These are phyloP conservation scores for Saccharomycopsis capsularis DNA, from an alignment of 805 yeast genomes.

Conservation along the genomic window DNA sequence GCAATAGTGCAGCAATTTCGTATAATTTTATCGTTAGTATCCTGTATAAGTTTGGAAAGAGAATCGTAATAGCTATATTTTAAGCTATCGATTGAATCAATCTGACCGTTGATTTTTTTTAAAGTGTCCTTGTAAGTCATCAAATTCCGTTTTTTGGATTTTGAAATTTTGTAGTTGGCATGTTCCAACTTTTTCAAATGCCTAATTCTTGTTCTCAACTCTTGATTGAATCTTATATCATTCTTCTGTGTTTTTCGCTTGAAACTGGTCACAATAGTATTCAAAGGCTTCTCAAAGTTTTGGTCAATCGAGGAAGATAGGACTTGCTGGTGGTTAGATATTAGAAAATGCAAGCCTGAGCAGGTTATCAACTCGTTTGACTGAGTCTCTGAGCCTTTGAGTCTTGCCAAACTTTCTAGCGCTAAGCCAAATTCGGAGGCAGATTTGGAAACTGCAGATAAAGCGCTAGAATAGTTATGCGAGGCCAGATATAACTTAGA, in stretches of 20 bases:
- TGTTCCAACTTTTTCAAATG: constrained; percentile 53
- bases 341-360: constrained; percentile 68
- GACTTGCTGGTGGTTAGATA: constrained; percentile 72
- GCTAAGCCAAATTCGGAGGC: constrained; percentile 69
- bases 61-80: constrained; percentile 70
- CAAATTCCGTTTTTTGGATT: constrained; percentile 56
- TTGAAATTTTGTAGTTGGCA: constrained; percentile 52
- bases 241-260: constrained; percentile 37
- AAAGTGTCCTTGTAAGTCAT: constrained; percentile 61
- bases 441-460: constrained; percentile 44
- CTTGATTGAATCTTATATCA: constrained; percentile 47
- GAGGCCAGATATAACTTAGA: constrained; percentile 43
- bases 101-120: constrained; percentile 58
- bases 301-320: constrained; percentile 49
- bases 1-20: constrained; percentile 55
- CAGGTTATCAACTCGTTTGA: constrained; percentile 63
- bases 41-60: constrained; percentile 54
- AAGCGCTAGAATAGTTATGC: constrained; percentile 38
- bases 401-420: constrained; percentile 54
- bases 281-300: constrained; percentile 51
- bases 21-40: constrained; percentile 50
- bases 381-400: constrained; percentile 53
- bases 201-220: constrained; percentile 45
- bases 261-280: constrained; percentile 38
- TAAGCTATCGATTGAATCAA: constrained; percentile 71